Evolutionary conservation across 257 asterid species (phyloP), one percentile per base, ranked within the genome.

Genomic region (Nicotiana tabacum): DNA sequence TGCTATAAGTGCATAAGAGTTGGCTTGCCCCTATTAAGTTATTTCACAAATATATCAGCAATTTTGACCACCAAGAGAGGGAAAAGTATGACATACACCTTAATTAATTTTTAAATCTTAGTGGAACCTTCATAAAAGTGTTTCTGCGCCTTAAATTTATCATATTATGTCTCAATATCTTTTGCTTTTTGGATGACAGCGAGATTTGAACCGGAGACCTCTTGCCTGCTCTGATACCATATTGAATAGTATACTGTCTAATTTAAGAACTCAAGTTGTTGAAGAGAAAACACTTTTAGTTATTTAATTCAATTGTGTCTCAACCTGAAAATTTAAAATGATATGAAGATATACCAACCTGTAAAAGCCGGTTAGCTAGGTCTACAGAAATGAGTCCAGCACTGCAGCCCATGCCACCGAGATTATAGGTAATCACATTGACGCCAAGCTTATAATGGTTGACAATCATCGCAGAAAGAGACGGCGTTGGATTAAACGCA

Each of bases 331-430:
- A 35, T 35, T 89, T 0, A 82, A 85, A 13, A 35, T 83, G 0
- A 86, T 46, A 2, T 85, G 74, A 35, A 43, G 70, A 62, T 48
- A 3, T 57, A 12, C 86, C 76, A 16, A 82, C 79, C 83, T 21
- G 86, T 61, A 90, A 83, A 5, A 88, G 62, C 1, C 85, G 67
- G 2, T 85, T 68, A 9, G 87, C 92, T 21, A 90, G 85, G 61
- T 85, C 83, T 16, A 90, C 69, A 18, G 88, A 87, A 72, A 87
- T 68, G 18, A 87, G 76, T 80, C 89, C 86, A 0, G 87, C 90
- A 78, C 92, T 89, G 83, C 92, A 89, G 13, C 92, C 92, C 92
- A 89, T 89, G 24, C 92, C 92, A 17, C 87, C 70, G 35, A 89
- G 88, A 51, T 87, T 89, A 68, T 43, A 87, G 2, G 87, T 87